phyloP scores from a whole-genome alignment of 352 stramenopile genomes.

The Phytopythium montanum region DNA sequence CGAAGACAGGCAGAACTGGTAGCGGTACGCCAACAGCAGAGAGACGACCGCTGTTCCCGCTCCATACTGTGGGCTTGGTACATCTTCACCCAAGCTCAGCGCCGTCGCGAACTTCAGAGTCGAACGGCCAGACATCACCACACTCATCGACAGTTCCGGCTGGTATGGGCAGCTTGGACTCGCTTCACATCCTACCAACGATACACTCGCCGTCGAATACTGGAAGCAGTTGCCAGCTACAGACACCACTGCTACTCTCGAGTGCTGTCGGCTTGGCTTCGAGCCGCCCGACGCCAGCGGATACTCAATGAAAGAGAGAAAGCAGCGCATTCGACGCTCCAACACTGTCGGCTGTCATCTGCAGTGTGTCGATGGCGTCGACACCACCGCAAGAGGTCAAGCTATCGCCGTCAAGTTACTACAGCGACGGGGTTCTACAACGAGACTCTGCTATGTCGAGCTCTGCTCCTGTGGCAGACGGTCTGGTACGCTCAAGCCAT shows the following conservation, averaged over 20 bases:
- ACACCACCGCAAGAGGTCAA: neutral
- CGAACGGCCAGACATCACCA: neutral
- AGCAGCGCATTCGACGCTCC: neutral
- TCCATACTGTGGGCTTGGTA: constrained; percentile 2
- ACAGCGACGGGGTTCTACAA: neutral
- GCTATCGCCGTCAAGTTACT: neutral
- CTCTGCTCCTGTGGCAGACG: constrained; percentile 1
- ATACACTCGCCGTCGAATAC: neutral
- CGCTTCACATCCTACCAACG: neutral
- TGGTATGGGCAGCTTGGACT: constrained; percentile 1
- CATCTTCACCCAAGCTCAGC: neutral
- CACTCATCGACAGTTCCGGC: neutral
- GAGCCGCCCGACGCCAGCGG: neutral
- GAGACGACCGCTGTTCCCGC: neutral
- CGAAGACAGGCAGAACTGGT: neutral
- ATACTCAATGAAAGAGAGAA: neutral
- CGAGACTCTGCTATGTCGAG: constrained; percentile 1
- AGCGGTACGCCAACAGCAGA: neutral
- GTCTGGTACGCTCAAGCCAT: neutral
- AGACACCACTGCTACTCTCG: neutral
- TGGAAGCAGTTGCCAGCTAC: neutral
- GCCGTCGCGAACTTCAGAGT: neutral
- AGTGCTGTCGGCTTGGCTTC: neutral
- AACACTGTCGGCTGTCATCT: neutral
- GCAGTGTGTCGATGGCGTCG: neutral